A percentile compares a stretch with the other conserved stretches of the same genome.
These are phyloP conservation scores for Athelia psychrophila DNA, from an alignment of 1,284 basidiomycete genomes.

Conservation along the genomic window DNA sequence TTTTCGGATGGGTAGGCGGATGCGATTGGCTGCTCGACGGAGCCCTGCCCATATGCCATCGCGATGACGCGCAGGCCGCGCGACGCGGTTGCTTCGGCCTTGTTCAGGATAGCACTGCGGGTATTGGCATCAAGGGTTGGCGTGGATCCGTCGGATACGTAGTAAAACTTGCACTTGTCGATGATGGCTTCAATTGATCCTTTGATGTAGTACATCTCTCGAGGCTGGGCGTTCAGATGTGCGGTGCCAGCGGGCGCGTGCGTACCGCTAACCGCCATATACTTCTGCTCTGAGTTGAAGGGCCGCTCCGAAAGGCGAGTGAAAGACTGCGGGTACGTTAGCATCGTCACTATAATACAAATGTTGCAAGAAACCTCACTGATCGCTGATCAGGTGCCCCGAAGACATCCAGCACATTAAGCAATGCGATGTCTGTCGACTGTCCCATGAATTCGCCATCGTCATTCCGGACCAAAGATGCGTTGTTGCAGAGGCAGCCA, in stretches of 20 bases:
- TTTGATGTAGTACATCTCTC: slow-evolving; percentile 88
- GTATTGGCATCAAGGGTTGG: slow-evolving; percentile 72
- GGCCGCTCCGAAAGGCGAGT: slow-evolving; percentile 77
- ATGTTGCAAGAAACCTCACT: slow-evolving; percentile 37
- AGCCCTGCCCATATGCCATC: too few species aligned
- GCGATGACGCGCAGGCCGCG: slow-evolving; percentile 86
- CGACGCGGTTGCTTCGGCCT: slow-evolving; percentile 70
- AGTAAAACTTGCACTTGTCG: slow-evolving; percentile 83
- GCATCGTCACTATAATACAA: slow-evolving; percentile 2
- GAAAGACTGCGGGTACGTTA: slow-evolving; percentile 51
- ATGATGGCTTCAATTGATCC: slow-evolving; percentile 90
- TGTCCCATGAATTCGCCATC: slow-evolving; percentile 83
- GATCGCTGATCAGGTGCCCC: slow-evolving; percentile 68
- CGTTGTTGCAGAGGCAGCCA: slow-evolving; percentile 75
- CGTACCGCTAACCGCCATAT: slow-evolving; percentile 84
- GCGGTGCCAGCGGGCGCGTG: slow-evolving; percentile 33
- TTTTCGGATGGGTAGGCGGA: too few species aligned
- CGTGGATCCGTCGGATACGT: slow-evolving; percentile 82
- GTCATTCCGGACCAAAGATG: slow-evolving; percentile 59
- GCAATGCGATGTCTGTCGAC: slow-evolving; percentile 90
- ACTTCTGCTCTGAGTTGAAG: slow-evolving; percentile 93
- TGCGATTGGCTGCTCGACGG: too few species aligned
- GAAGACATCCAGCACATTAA: slow-evolving; percentile 79
- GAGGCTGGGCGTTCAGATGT: slow-evolving; percentile 36
- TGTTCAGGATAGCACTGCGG: slow-evolving; percentile 61